Evolutionary conservation across 2,329 filamentous ascomycete genomes (phyloP).

Genomic region (Beauveria bassiana): DNA sequence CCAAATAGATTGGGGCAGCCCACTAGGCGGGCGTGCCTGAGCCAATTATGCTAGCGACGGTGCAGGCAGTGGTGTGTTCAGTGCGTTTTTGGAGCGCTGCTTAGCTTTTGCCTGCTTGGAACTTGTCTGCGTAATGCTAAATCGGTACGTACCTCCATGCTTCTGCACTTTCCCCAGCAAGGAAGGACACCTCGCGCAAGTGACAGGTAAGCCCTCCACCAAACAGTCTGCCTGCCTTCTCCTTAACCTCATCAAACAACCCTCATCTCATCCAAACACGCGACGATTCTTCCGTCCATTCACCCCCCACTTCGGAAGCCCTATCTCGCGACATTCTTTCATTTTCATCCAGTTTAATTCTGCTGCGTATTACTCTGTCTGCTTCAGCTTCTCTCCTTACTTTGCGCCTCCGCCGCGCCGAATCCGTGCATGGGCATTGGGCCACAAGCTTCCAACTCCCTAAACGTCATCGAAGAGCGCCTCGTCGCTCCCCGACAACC

Average conservation of each 20-base stretch:
- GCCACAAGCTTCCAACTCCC: constrained; percentile 8
- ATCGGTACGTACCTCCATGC: neutral
- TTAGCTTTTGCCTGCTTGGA: neutral
- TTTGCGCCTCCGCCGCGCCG: constrained; percentile 6
- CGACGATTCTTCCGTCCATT: constrained; percentile 13
- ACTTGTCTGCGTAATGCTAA: neutral
- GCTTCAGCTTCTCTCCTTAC: neutral
- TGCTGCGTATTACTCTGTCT: neutral
- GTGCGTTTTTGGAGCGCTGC: neutral
- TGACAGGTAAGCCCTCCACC: constrained; percentile 10
- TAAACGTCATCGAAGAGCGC: constrained; percentile 10
- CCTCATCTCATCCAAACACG: constrained; percentile 8
- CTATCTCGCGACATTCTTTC: constrained; percentile 3
- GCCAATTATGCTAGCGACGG: constrained; percentile 4
- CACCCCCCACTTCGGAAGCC: constrained; percentile 3
- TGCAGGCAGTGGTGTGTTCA: neutral
- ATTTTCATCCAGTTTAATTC: neutral
- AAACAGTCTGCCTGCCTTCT: neutral
- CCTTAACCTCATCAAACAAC: constrained; percentile 11
- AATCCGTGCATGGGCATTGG: constrained; percentile 11
- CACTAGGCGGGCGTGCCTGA: neutral
- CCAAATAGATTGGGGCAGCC: constrained; percentile 7
- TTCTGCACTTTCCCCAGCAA: neutral
- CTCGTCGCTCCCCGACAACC: neutral
- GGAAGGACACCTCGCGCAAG: constrained; percentile 10